Evolutionary conservation across 208 protist species (phyloP), one percentile per base, ranked within the genome.

Genomic region (Acanthamoeba triangularis): DNA sequence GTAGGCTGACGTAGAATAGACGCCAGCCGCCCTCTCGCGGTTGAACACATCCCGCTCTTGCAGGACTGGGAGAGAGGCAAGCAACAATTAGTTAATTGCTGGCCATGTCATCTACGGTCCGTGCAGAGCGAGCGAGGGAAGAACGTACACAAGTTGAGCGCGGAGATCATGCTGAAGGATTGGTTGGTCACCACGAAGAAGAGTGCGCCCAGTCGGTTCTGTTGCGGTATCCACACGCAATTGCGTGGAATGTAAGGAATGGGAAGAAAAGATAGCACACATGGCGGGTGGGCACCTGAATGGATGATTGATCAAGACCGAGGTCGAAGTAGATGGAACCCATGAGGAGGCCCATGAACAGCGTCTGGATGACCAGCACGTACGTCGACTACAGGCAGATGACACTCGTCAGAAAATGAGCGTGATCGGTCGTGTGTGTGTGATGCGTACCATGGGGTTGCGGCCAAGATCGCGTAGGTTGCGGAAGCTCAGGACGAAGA

Each of bases 131-230:
- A 6, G 14, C 0, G 20, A 65, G 69, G 69, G 69, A 78, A 7
- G 5, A 78, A 28, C 61, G 37, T 78, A 78, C 69, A 78, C 14
- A 78, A 8, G 69, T 78, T 78, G 69, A 78, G 69, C 37, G 33
- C 30, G 14, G 69, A 35, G 11, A 78, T 78, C 69, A 78, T 78
- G 69, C 69, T 44, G 69, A 78, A 78, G 69, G 69, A 78, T 8
- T 78, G 69, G 69, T 78, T 78, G 33, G 69, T 78, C 20, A 78
- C 69, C n/a, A 78, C 37, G 30, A 78, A 78, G 69, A 78, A 78
- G 13, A 78, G 37, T 30, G 69, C 69, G 16, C 69, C 69, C 23
- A 78, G 25, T 44, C 69, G 69, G 30, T 78, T 78, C 69, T 74
- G 8, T 16, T 74, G 65, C 1, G 33, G 28, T 41, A 20, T 1